Evolutionary conservation across 768 basidiomycete genomes (phyloP).

Genomic region (Tephrocybe rancida): DNA sequence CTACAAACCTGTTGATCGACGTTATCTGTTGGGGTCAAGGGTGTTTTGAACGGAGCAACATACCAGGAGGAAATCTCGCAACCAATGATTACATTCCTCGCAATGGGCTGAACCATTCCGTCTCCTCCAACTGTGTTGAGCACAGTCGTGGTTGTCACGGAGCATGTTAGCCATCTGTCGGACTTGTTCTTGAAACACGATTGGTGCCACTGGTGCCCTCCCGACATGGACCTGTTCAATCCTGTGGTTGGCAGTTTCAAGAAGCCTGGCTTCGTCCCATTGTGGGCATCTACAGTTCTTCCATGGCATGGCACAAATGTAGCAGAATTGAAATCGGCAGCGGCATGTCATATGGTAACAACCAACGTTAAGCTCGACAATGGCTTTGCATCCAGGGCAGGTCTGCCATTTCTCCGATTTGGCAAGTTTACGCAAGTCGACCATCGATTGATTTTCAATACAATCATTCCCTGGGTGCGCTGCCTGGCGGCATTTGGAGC

Average conservation of each 20-base stretch:
- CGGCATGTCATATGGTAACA: conserved; percentile 71
- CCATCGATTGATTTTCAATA: conserved; percentile 39
- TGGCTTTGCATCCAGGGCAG: conserved; percentile 57
- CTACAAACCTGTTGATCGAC: too few relatives aligned
- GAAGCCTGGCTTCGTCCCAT: conserved; percentile 58
- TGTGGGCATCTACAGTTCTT: conserved; percentile 62
- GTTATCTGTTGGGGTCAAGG: too few relatives aligned
- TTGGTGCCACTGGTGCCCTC: conserved; percentile 28
- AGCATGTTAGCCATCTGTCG: conserved; percentile 36
- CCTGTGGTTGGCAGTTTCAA: conserved; percentile 35
- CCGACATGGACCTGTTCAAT: conserved; percentile 32
- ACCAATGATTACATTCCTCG: conserved; percentile 37
- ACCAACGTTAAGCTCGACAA: conserved; percentile 58
- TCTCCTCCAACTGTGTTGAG: conserved; percentile 44
- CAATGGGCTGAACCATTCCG: conserved; percentile 44
- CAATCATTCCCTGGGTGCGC: conserved; percentile 45
- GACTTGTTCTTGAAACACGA: conserved; percentile 30
- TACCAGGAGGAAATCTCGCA: conserved; percentile 17
- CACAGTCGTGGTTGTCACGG: conserved; percentile 57
- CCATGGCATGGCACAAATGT: conserved; percentile 64
- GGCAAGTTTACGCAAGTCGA: conserved; percentile 49
- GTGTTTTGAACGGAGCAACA: too few relatives aligned
- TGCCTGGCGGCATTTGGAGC: conserved; percentile 49
- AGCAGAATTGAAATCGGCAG: conserved; percentile 63
- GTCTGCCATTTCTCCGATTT: conserved; percentile 56